Evolutionary conservation across 768 basidiomycete genomes (phyloP).

Genomic region (Xerocomellus intermedius): DNA sequence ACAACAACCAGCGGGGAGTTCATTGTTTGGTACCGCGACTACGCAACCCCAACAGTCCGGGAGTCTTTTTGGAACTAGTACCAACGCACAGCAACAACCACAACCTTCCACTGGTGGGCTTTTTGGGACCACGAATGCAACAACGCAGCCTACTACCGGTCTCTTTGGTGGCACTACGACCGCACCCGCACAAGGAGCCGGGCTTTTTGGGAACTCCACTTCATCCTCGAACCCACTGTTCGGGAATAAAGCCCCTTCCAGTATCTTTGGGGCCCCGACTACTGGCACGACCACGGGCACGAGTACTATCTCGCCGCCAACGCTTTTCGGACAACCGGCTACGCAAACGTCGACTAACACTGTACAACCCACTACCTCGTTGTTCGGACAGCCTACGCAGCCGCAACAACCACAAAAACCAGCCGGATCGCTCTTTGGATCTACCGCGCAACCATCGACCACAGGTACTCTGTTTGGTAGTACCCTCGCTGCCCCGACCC

Average conservation of each 20-base stretch:
- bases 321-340: constrained; percentile 32
- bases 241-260: constrained; percentile 34
- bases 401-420: constrained; percentile 23
- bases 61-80: constrained; percentile 15
- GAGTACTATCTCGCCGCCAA: constrained; percentile 22
- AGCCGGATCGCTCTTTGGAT: constrained; percentile 31
- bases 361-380: constrained; percentile 15
- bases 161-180: constrained; percentile 29
- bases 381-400: constrained; percentile 24
- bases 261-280: constrained; percentile 30
- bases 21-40: constrained; percentile 22
- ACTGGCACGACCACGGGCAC: constrained; percentile 12
- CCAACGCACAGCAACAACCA: constrained; percentile 23
- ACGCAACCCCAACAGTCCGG: constrained; percentile 23
- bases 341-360: constrained; percentile 13
- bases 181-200: constrained; percentile 17
- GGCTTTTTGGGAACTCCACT: constrained; percentile 29
- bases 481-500: constrained; percentile 31
- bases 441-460: constrained; percentile 22
- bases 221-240: constrained; percentile 35
- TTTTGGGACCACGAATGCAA: constrained; percentile 22
- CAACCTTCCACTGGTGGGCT: constrained; percentile 25
- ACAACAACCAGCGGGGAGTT: constrained; percentile 12
- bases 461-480: constrained; percentile 39
- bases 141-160: constrained; percentile 17